Evolutionary conservation across 2,329 filamentous ascomycete genomes (phyloP), one percentile per base, ranked within the genome.

Genomic region (Ceratocystis huliohia): DNA sequence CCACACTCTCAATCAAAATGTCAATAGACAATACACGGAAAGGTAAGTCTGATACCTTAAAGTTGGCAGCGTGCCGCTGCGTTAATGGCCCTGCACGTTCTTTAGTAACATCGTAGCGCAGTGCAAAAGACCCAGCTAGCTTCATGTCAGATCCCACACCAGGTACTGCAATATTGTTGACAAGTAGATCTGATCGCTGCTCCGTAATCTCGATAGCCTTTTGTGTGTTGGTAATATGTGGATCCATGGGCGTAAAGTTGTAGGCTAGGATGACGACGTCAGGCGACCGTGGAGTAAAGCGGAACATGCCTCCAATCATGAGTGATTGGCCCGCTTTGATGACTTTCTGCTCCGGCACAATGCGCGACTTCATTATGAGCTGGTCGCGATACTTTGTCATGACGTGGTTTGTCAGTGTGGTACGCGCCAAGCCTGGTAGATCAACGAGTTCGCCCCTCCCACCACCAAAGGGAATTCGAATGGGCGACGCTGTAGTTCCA

Each of bases 401-500:
- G 61, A 96, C 87, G 72, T 88, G 86, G 0, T 83, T 76, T 61
- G 90, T 87, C 5, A 97, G 78, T 17, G 85, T 82, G 30, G 85
- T 87, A 59, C 94, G 86, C 7, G 86, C 83, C 44, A 99, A 78
- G 0, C 94, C 94, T 0, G 94, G 94, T 15, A 99, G 81, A 73
- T 99, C 94, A 71, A 99, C 90, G 44, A 99, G 80, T 74, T 99
- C 95, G 66, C 94, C 94, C 72, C 85, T 88, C 28, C 89, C 88
- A 68, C 84, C 85, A 59, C 92, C 92, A 73, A 94, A 99, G 0
- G 91, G 91, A 20, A 97, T 85, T 33, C 94, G 87, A 70, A 99
- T 97, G 0, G 94, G 94, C 0, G 91, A 96, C 1, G 92, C 94
- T 0, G 94, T 99, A 0, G 94, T 99, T 8, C 95, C 94, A 0